Base-by-base conservation (phyloP, 306 rosid genomes). In the Hippophae rhamnoides region DNA sequence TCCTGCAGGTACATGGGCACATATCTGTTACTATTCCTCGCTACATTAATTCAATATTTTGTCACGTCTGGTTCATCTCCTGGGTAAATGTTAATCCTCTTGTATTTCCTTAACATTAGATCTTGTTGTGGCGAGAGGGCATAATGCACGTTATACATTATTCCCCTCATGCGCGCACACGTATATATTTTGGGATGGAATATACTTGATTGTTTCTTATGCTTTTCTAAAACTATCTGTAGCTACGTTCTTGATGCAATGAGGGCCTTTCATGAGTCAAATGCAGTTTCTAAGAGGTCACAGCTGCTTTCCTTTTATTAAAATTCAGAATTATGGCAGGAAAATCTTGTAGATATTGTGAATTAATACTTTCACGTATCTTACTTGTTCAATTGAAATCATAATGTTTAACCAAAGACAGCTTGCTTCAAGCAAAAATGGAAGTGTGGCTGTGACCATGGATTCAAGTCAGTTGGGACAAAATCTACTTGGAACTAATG, bases 331-430 rank as follows among this genome's bases (percentile, higher is more conserved):
- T 53, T 50, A 40, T 3, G 41, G 23, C n/a, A 43, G 59, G 55
- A 53, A 56, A 41, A 67, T 67, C 59, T 49, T n/a, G 54, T 41
- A 49, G 14, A 42, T 55, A 10, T 44, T 46, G 67, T 73, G 53
- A 72, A 48, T 57, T 57, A 65, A 41, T 59, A 49, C 48, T 50
- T 64, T 64, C 45, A 58, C 68, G 44, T 52, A 69, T 70, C 82
- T 81, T 73, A 78, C 73, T 70, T 43, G 67, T 59, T 52, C 59
- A 61, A 65, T 69, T 49, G 52, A 69, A 67, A 74, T 73, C 72
- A 26, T 61, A 73, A 72, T 78, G 89, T 74, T 87, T 74, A 84
- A 86, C 89, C 89, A 88, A 88, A 92, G 99, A 76, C 95, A 85
- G 76, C 83, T 90, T 51, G 93, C 96, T 75, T 82, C 85, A 31